Percentiles rank a stretch among this genome's conserved stretches.
These are phyloP conservation scores for Yamadazyma dendronema DNA, from an alignment of 1,139 yeast genomes.

Conservation along the genomic window DNA sequence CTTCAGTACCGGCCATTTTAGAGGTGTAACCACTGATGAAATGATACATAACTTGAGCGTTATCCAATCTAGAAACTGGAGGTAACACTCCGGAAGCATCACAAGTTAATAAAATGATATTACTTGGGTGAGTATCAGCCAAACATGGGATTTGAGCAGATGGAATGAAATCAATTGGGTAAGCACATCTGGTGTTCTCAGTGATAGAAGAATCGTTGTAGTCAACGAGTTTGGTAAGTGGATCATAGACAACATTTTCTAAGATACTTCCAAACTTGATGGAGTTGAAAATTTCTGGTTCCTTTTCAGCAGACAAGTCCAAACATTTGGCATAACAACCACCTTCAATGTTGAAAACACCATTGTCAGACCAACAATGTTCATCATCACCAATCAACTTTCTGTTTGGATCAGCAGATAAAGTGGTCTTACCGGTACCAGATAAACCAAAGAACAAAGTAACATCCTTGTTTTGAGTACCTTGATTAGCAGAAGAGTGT, in stretches of 20 bases:
- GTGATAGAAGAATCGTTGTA: conserved; percentile 80
- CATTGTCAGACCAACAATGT: conserved; percentile 98
- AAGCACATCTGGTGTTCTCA: conserved; percentile 97
- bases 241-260: conserved; percentile 91
- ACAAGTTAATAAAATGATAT: conserved; percentile 90
- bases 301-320: conserved; percentile 86
- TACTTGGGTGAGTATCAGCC: conserved; percentile 87
- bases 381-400: conserved; percentile 96
- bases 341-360: conserved; percentile 99
- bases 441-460: conserved; percentile 95
- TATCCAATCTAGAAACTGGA: conserved; percentile 90
- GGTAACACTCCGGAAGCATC: conserved; percentile 98
- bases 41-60: conserved; percentile 98
- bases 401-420: conserved; percentile 95
- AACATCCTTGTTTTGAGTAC: conserved; percentile 70
- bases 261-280: conserved; percentile 91
- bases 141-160: conserved; percentile 94
- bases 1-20: conserved; percentile 99
- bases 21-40: conserved; percentile 98
- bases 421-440: conserved; percentile 98
- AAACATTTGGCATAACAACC: conserved; percentile 99
- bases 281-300: conserved; percentile 96
- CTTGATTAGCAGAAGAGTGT: conserved; percentile 96
- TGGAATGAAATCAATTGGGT: conserved; percentile 96
- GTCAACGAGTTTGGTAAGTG: conserved; percentile 76